A percentile compares a stretch with the other conserved stretches of the same genome.
These are phyloP conservation scores for Tylopilus plumbeoviolaceoides DNA, from an alignment of 768 basidiomycete species.

Conservation along the genomic window DNA sequence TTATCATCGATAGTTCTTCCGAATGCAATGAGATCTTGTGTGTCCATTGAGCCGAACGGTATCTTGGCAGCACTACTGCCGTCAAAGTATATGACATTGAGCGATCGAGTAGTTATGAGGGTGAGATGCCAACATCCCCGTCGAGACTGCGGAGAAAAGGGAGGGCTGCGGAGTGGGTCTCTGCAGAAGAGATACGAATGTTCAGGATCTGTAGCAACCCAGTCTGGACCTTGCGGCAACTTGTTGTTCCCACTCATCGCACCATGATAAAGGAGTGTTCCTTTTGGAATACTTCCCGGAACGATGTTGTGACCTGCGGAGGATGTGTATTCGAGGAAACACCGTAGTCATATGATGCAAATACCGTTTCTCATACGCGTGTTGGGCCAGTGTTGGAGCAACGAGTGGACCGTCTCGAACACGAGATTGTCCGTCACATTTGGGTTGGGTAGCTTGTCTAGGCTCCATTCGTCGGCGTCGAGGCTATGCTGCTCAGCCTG, in stretches of 20 bases:
- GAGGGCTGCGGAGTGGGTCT: no score
- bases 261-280: conserved; percentile 37
- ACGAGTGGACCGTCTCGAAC: conserved; percentile 24
- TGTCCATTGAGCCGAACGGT: conserved; percentile 39
- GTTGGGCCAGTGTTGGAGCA: conserved; percentile 43
- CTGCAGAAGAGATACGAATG: neutral
- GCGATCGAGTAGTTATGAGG: conserved; percentile 22
- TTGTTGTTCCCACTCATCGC: neutral
- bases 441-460: conserved; percentile 19
- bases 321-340: conserved; percentile 11
- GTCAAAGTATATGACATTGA: conserved; percentile 51
- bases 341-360: neutral
- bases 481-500: no score
- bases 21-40: conserved; percentile 46
- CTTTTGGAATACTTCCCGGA: conserved; percentile 31
- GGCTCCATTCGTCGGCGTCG: conserved; percentile 14
- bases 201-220: conserved; percentile 35
- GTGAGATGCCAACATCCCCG: conserved; percentile 17
- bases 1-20: conserved; percentile 20
- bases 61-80: conserved; percentile 47
- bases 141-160: no score
- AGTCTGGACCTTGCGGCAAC: conserved; percentile 30
- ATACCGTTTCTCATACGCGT: conserved; percentile 44
- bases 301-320: conserved; percentile 24
- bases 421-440: conserved; percentile 27